Evolutionary conservation across 2,329 filamentous ascomycete species (phyloP), one percentile per base, ranked within the genome.

Genomic region (Fusarium tuaranense): DNA sequence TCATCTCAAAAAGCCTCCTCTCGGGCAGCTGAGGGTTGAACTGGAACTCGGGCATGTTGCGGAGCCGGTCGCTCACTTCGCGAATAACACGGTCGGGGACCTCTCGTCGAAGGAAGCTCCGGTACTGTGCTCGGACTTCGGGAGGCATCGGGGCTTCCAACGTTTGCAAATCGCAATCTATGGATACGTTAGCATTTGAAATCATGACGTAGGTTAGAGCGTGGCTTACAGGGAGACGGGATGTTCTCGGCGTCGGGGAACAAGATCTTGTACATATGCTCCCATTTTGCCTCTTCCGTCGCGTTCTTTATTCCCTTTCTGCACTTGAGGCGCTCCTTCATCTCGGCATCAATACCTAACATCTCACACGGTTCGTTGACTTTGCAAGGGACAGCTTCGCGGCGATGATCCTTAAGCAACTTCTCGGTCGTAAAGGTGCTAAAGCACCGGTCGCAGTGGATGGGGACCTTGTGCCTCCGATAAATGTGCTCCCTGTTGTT

Each of bases 401-500:
- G 72, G 7, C 25, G 20, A 39, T 75, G 71, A 2, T 65, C 14
- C 22, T 36, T 61, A 2, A 72, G 65, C 10, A 70, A 38, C 7
- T 46, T 59, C n/a, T 63, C 61, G 9, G 57, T 22, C 6, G 63
- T 48, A 7, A 74, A 68, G 5, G 20, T 12, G 5, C 2, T 25
- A 6, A 74, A 69, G 22, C 72, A 75, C 22, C 71, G 61, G 3
- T 72, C 59, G 27, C 72, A 75, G 27, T 65, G 64, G 4, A 72
- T 57, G 0, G 72, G 71, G 2, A 68, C 38, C 12, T 58, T 44
- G 13, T 75, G 72, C 0, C 25, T 25, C 7, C 55, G 41, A 55
- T 75, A 75, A 16, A 75, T 68, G 18, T 75, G 72, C 16, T 70
- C 72, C 66, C 72, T 75, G 2, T 18, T 13, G 5, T 1, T 12